phyloP scores from a whole-genome alignment of 768 basidiomycete genomes.

The Mycena leptocephala region DNA sequence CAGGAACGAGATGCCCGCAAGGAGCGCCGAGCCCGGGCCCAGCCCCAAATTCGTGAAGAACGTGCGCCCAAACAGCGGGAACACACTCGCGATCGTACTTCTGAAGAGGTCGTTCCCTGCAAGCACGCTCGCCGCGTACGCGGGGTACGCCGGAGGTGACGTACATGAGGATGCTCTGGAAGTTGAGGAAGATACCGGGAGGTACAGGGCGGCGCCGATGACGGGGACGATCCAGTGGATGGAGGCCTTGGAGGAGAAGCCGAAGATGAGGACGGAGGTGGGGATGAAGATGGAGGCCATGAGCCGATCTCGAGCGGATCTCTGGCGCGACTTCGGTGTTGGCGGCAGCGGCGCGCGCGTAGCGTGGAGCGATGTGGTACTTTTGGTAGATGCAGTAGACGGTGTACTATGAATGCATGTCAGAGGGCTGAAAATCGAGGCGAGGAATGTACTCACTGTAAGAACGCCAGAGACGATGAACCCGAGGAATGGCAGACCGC shows the following conservation, averaged over 20 bases:
- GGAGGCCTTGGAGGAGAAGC: conserved; percentile 10
- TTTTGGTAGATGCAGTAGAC: conserved; percentile 40
- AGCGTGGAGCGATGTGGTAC: conserved; percentile 30
- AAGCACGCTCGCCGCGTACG: conserved; percentile 42
- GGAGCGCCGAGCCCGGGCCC: conserved; percentile 42
- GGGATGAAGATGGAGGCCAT: conserved; percentile 29
- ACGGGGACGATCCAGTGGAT: conserved; percentile 23
- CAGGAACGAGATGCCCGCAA: conserved; percentile 42
- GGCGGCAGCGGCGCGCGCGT: conserved; percentile 28
- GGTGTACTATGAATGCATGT: conserved; percentile 25
- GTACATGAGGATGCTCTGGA: conserved; percentile 48
- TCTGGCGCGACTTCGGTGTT: conserved; percentile 41
- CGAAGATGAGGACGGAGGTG: conserved; percentile 18
- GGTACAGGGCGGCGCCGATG: conserved; percentile 35
- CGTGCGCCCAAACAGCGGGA: conserved; percentile 41
- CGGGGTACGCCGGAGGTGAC: conserved; percentile 49
- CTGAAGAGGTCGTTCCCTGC: conserved; percentile 54
- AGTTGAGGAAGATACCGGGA: conserved; percentile 49
- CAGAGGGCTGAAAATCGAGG: not conserved
- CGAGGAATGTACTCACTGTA: conserved; percentile 11
- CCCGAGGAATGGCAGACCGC: conserved; percentile 16
- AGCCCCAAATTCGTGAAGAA: conserved; percentile 43
- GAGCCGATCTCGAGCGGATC: conserved; percentile 49
- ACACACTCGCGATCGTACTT: conserved; percentile 42
- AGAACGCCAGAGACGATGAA: conserved; percentile 36